phyloP scores from a whole-genome alignment of 331 rosid species.

The Arachis monticola region DNA sequence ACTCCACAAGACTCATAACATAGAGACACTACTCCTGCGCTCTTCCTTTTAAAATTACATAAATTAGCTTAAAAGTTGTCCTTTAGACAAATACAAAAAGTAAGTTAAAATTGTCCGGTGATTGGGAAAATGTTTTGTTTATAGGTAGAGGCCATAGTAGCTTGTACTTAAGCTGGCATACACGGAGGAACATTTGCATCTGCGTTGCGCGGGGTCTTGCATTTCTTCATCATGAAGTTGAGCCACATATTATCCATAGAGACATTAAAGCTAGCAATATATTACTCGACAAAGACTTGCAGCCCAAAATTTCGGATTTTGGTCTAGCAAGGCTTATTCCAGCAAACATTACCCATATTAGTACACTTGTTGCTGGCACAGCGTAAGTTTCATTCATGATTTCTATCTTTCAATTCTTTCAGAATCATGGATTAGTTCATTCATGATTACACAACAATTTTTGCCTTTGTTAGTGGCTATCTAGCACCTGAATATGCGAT shows the following conservation, averaged over 20 bases:
- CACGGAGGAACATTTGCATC: slow-evolving; percentile 64
- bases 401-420: slow-evolving; percentile 27
- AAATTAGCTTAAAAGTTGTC: too few relatives aligned
- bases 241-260: slow-evolving; percentile 76
- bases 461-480: slow-evolving; percentile 66
- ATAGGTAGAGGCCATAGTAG: slow-evolving; percentile 57
- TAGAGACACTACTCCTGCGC: too few relatives aligned
- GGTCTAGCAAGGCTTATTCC: slow-evolving; percentile 91
- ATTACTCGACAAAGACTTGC: slow-evolving; percentile 63
- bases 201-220: slow-evolving; percentile 72
- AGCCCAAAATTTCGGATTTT: slow-evolving; percentile 76
- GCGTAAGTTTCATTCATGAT: slow-evolving; percentile 61
- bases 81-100: too few relatives aligned
- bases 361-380: slow-evolving; percentile 90
- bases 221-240: slow-evolving; percentile 70
- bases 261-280: slow-evolving; percentile 87
- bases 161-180: slow-evolving; percentile 62
- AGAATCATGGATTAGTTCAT: slow-evolving; percentile 23
- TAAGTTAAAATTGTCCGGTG: too few relatives aligned
- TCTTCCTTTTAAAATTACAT: too few relatives aligned
- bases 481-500: slow-evolving; percentile 92
- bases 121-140: too few relatives aligned
- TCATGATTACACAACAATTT: too few relatives aligned
- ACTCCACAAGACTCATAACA: too few relatives aligned
- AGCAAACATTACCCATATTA: slow-evolving; percentile 69